Base-by-base conservation (phyloP, 2,329 filamentous ascomycete species). In the Paraphaeosphaeria sporulosa region DNA sequence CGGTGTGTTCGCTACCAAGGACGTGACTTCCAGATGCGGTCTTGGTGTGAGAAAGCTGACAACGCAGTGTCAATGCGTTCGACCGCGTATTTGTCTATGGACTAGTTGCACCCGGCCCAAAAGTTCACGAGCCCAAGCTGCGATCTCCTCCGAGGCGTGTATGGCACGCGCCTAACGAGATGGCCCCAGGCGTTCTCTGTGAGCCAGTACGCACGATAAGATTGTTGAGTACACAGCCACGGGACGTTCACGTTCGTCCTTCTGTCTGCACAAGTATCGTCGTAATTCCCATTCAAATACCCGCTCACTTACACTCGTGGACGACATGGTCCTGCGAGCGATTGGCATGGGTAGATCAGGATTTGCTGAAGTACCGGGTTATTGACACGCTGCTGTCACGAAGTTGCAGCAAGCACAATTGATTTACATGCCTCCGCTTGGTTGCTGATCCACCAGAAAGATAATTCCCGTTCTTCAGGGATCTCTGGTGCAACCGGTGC, bases 401-500 rank as follows among this genome's bases (percentile, higher is more conserved):
- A 27, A 12, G n/a, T 1, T 30, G 23, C 32, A 15, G 32, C 32
- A 9, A 27, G 19, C 13, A 52, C 27, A 38, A 12, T 13, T 17
- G 36, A 38, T 38, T 38, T 38, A 13, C 38, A 40, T 40, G 2
- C 7, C 25, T 25, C n/a, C 12, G 23, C 10, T 3, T 25, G 50
- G 12, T 17, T 38, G 48, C 32, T 51, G 7, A n/a, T 51, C 32
- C 19, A 19, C 32, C 32, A 30, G 23, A 34, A n/a, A 23, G 17
- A 19, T 6, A 25, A 21, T 30, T 21, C 27, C 10, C 36, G 40
- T 44, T 53, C 3, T 32, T 10, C 51, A 34, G 19, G 46, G 44
- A 50, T 50, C 15, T 10, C 36, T 40, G 30, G 53, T 19, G 36
- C 46, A 57, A 36, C 38, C 8, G 36, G 19, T 43, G 46, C 44